phyloP scores from a whole-genome alignment of 768 basidiomycete genomes.

The Amanita subjunquillea region DNA sequence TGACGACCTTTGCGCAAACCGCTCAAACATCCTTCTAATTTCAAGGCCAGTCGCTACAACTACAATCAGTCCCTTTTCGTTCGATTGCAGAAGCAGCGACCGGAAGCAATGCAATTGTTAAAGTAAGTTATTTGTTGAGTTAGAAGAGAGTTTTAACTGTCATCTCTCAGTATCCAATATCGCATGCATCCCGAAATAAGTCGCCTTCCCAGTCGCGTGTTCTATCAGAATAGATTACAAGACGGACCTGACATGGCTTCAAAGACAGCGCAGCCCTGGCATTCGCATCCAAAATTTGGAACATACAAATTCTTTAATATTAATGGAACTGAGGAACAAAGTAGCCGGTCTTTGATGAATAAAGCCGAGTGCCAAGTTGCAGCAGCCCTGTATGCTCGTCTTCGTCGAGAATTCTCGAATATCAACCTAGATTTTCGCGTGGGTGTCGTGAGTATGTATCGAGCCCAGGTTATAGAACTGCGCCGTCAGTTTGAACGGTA shows the following conservation, averaged over 20 bases:
- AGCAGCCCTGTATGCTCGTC: slow-evolving; percentile 61
- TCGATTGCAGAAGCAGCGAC: slow-evolving; percentile 68
- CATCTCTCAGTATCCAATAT: slow-evolving; percentile 77
- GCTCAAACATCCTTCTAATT: not conserved
- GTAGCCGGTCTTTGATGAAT: slow-evolving; percentile 70
- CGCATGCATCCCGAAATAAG: slow-evolving; percentile 99
- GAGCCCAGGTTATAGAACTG: slow-evolving; percentile 76
- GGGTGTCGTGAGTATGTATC: slow-evolving; percentile 87
- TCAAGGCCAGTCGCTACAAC: slow-evolving; percentile 51
- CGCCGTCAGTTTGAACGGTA: slow-evolving; percentile 54
- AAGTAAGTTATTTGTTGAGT: slow-evolving; percentile 39
- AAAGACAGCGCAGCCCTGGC: slow-evolving; percentile 85
- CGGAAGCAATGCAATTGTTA: slow-evolving; percentile 82
- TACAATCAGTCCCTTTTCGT: slow-evolving; percentile 95
- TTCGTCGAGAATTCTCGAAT: slow-evolving; percentile 51
- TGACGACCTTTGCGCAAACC: slow-evolving; percentile 2
- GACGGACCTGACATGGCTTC: slow-evolving; percentile 85
- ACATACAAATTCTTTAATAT: slow-evolving; percentile 90
- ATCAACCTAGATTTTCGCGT: slow-evolving; percentile 33
- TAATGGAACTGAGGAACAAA: slow-evolving; percentile 55
- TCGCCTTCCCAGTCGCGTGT: slow-evolving; percentile 74
- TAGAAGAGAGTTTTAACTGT: not conserved
- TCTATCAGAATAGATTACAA: slow-evolving; percentile 70
- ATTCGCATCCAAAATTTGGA: slow-evolving; percentile 64
- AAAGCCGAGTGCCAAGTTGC: slow-evolving; percentile 64